phyloP scores from a whole-genome alignment of 2,329 filamentous ascomycete species.

The Neonectria faginata region DNA sequence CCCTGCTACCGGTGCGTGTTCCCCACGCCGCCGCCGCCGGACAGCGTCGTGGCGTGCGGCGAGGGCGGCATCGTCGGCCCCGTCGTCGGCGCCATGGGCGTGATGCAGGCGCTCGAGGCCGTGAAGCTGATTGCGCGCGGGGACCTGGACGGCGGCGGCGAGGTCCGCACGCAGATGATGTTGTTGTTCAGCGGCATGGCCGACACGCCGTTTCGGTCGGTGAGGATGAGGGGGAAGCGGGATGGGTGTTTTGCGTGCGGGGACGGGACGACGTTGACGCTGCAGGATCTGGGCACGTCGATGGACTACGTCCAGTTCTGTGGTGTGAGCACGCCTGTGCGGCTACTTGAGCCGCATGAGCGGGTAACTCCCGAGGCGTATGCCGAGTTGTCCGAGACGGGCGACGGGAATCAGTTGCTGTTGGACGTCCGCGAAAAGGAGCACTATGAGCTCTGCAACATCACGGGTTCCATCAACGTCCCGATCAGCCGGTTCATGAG shows the following conservation, averaged over 20 bases:
- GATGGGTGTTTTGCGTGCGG: constrained; percentile 83
- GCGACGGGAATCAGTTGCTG: constrained; percentile 63
- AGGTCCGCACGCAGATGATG: constrained; percentile 48
- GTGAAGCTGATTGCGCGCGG: constrained; percentile 79
- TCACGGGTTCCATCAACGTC: constrained; percentile 81
- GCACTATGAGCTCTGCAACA: constrained; percentile 83
- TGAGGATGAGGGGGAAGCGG: constrained; percentile 78
- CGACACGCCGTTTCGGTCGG: constrained; percentile 72
- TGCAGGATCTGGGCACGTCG: constrained; percentile 69
- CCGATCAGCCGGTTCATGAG: constrained; percentile 68
- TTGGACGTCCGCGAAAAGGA: constrained; percentile 88
- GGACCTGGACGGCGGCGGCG: constrained; percentile 37
- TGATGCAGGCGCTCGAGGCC: constrained; percentile 89
- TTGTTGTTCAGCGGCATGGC: constrained; percentile 62
- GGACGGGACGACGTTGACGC: constrained; percentile 66
- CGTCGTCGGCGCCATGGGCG: constrained; percentile 92
- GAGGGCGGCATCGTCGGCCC: constrained; percentile 94
- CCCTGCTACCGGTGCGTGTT: constrained; percentile 97
- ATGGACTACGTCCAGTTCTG: constrained; percentile 91
- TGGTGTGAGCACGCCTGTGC: constrained; percentile 68
- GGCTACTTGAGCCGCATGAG: constrained; percentile 70
- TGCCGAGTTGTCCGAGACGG: constrained; percentile 45
- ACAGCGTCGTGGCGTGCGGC: constrained; percentile 85
- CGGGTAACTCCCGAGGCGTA: constrained; percentile 76
- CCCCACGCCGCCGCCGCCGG: constrained; percentile 84